Conservation (phyloP, 2,329 filamentous ascomycete genomes). For the Fusarium sp. region DNA sequence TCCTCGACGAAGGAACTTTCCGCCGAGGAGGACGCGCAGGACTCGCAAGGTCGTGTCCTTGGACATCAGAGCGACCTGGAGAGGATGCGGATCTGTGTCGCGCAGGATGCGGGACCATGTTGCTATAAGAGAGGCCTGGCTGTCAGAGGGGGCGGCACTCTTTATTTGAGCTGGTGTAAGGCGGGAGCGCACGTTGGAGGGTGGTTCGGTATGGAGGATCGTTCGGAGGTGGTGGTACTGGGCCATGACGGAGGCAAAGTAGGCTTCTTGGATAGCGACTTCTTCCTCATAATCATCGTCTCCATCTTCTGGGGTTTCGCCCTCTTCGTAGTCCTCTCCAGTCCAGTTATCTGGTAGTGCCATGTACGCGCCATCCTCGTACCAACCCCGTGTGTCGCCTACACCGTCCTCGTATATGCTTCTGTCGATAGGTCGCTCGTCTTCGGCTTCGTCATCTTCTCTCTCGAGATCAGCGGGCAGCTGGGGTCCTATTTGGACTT, state of each 20-base stretch:
- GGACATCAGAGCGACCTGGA: slow-evolving; percentile 75
- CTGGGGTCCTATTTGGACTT: slow-evolving; percentile 67
- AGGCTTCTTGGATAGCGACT: slow-evolving; percentile 72
- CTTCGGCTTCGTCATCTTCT: slow-evolving; percentile 46
- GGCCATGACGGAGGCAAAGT: slow-evolving; percentile 75
- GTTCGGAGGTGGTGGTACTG: slow-evolving; percentile 77
- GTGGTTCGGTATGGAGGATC: slow-evolving; percentile 70
- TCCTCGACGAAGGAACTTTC: slow-evolving; percentile 74
- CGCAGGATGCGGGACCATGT: slow-evolving; percentile 69
- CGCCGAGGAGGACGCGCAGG: slow-evolving; percentile 75
- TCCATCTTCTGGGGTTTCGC: slow-evolving; percentile 44
- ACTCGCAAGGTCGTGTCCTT: slow-evolving; percentile 77
- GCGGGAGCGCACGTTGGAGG: slow-evolving; percentile 65
- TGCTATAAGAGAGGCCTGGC: slow-evolving; percentile 63
- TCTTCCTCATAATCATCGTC: slow-evolving; percentile 46
- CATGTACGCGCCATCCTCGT: slow-evolving; percentile 84
- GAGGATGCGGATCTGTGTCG: slow-evolving; percentile 69
- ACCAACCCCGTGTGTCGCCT: slow-evolving; percentile 75
- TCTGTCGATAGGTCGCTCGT: slow-evolving; percentile 56
- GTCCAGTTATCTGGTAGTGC: slow-evolving; percentile 65
- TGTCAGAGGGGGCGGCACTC: slow-evolving; percentile 69
- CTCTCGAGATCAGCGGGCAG: slow-evolving; percentile 58
- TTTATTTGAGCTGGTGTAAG: slow-evolving; percentile 70
- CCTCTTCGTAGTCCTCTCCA: slow-evolving; percentile 52
- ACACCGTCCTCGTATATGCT: slow-evolving; percentile 64